Conservation (phyloP, 2,329 filamentous ascomycete genomes). For the Microcyclosporella mali region DNA sequence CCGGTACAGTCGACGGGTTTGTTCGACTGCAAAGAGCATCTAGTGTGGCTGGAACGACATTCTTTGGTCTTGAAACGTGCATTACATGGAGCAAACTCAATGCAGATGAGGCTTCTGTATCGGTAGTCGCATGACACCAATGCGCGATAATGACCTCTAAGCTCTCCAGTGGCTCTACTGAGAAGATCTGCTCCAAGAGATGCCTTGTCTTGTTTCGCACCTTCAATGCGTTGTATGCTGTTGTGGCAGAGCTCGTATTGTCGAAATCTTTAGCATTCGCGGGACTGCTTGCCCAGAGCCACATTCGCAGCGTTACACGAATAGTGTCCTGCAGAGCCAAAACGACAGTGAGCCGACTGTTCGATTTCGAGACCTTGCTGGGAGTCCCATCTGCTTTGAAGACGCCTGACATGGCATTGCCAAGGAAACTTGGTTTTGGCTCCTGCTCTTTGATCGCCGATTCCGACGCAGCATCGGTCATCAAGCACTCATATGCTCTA, state of each 20-base stretch:
- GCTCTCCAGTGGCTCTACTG: constrained; percentile 86
- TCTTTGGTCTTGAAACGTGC: constrained; percentile 82
- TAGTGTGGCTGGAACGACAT: constrained; percentile 88
- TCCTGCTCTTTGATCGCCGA: constrained; percentile 67
- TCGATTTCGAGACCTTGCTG: constrained; percentile 77
- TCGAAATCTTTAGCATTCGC: constrained; percentile 56
- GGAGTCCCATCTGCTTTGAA: constrained; percentile 68
- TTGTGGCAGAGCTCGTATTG: constrained; percentile 59
- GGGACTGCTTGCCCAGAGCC: constrained; percentile 78
- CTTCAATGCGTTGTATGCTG: constrained; percentile 85
- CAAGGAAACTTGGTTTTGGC: constrained; percentile 77
- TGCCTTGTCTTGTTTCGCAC: constrained; percentile 85
- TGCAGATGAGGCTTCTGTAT: constrained; percentile 48
- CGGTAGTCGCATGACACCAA: constrained; percentile 57
- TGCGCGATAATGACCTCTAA: constrained; percentile 83
- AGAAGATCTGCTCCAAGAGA: constrained; percentile 86
- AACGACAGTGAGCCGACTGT: constrained; percentile 85
- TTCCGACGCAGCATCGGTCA: constrained; percentile 66
- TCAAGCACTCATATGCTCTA: constrained; percentile 73
- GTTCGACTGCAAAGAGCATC: constrained; percentile 94
- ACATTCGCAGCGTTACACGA: constrained; percentile 84
- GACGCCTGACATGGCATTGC: constrained; percentile 87
- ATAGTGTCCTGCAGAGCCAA: constrained; percentile 97
- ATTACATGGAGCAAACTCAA: constrained; percentile 85
- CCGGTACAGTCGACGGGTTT: constrained; percentile 73